Base-by-base conservation (phyloP, 2,329 filamentous ascomycete species). In the Aspergillus tamarii region DNA sequence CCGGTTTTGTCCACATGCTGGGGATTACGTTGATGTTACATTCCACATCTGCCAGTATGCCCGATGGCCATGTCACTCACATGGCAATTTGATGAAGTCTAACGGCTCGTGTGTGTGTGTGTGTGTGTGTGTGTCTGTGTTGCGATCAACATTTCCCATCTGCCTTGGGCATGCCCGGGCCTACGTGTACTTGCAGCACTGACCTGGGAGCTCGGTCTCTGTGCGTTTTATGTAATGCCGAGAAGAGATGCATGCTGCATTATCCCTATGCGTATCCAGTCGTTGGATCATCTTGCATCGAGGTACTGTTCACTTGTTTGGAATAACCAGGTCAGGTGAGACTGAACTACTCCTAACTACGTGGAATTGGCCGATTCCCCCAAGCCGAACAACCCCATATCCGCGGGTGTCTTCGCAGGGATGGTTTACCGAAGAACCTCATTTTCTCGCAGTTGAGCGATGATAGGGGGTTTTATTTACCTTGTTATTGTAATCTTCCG, bases 1-100 rank as follows among this genome's bases (percentile, higher is more conserved):
- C 57, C 16, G 46, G 16, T 23, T 34, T 52, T 28, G 46, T 23
- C 58, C 23, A 60, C 58, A 46, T 60, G 34, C 50, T 36, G 58
- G 46, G 36, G 32, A 52, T 60, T 54, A 60, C 58, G 45, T 48
- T 39, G 34, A 60, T 55, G 48, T 54, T 53, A 50, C 58, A 54
- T 55, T 55, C 52, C 52, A 34, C 58, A 21, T 43, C 34, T 26
- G 34, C 23, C 34, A 26, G 34, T 30, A 55, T 54, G 26, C 48
- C 39, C 58, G 58, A 55, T 57, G 32, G 34, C 21, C 52, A 34
- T 62, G 55, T 62, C 60, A 58, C 56, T 62, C 53, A 62, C 55
- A 62, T 58, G 54, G 55, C 60, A 57, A 23, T 4, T 57, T 19
- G 34, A 34, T 21, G 58, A 54, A 19, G 14, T 23, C 56, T 43